Evolutionary conservation across 495 filamentous ascomycete genomes (phyloP).

Genomic region (Penicillium ochrochloron): DNA sequence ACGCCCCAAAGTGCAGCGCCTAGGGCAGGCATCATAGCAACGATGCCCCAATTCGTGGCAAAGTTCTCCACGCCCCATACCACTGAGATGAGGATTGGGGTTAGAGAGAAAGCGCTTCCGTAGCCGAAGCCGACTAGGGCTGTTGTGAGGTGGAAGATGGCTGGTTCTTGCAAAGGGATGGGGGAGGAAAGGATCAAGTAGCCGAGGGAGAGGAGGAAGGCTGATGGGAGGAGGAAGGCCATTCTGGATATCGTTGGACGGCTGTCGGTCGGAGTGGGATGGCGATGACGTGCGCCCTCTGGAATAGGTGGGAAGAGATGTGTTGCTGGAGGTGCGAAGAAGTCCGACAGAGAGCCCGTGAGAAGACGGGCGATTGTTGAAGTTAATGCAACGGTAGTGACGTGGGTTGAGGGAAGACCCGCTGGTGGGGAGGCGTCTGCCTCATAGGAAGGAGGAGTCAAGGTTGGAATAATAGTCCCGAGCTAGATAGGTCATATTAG

Average conservation of each 20-base stretch:
- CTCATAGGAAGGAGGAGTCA: constrained; percentile 66
- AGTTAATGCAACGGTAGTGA: constrained; percentile 87
- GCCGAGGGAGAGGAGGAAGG: constrained; percentile 75
- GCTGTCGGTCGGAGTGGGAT: constrained; percentile 33
- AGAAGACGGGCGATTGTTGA: constrained; percentile 87
- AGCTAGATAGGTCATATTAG: constrained; percentile 48
- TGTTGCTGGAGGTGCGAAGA: constrained; percentile 72
- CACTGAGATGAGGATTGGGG: constrained; percentile 87
- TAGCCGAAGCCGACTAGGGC: constrained; percentile 86
- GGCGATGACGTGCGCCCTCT: constrained; percentile 28
- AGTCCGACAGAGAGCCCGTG: constrained; percentile 83
- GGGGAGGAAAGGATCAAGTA: constrained; percentile 76
- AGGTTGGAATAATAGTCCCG: constrained; percentile 86
- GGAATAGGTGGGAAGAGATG: constrained; percentile 45
- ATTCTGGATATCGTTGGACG: constrained; percentile 73
- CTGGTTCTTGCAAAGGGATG: constrained; percentile 63
- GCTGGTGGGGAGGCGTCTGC: constrained; percentile 56
- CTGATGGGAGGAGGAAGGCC: constrained; percentile 74
- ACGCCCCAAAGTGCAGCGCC: constrained; percentile 87
- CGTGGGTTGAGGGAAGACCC: constrained; percentile 79
- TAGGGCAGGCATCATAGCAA: constrained; percentile 84
- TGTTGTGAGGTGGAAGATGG: constrained; percentile 80
- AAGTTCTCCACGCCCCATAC: constrained; percentile 99
- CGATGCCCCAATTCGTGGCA: constrained; percentile 96
- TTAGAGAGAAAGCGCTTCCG: constrained; percentile 85